Conservation (phyloP, 345 rosid genomes). For the Bretschneidera sinensis region DNA sequence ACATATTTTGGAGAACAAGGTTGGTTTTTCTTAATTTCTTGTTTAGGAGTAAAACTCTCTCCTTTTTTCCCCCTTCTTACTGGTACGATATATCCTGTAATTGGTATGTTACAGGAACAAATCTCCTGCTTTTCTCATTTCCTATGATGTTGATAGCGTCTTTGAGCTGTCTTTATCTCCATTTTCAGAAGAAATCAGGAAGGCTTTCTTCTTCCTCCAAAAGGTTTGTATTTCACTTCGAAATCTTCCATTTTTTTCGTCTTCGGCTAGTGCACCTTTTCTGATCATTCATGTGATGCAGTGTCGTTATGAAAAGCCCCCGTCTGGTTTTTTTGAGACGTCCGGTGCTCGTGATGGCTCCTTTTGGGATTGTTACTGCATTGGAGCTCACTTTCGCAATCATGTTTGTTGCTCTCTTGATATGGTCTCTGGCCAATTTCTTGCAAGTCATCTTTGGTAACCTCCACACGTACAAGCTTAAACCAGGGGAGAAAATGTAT, state of each 20-base stretch:
- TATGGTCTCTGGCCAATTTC: slow-evolving; percentile 33
- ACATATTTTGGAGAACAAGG: slow-evolving; percentile 57
- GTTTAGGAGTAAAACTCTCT: not conserved
- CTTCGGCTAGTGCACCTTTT: too few relatives aligned
- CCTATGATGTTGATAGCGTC: slow-evolving; percentile 59
- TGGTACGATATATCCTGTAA: too few relatives aligned
- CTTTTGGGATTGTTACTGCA: slow-evolving; percentile 54
- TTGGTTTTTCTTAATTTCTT: slow-evolving; percentile 6
- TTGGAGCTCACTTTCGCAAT: slow-evolving; percentile 40
- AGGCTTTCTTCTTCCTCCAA: slow-evolving; percentile 12
- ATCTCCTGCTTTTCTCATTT: slow-evolving; percentile 51
- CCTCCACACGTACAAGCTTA: slow-evolving; percentile 32
- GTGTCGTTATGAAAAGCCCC: too few relatives aligned
- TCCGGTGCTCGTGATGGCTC: slow-evolving; percentile 53
- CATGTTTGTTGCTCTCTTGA: slow-evolving; percentile 53
- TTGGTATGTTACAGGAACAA: slow-evolving; percentile 42
- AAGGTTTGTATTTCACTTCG: slow-evolving; percentile 10
- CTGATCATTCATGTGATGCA: too few relatives aligned
- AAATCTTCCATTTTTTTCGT: too few relatives aligned
- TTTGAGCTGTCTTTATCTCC: slow-evolving; percentile 57
- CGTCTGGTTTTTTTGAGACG: slow-evolving; percentile 7
- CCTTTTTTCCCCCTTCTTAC: not conserved
- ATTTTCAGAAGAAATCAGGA: slow-evolving; percentile 34
- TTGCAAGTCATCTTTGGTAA: slow-evolving; percentile 45
- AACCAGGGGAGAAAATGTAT: slow-evolving; percentile 34